Percentiles rank a stretch among this genome's conserved stretches.
Evolutionary conservation across 2,329 filamentous ascomycete genomes (phyloP).

Genomic region (Cercospora citrullina): DNA sequence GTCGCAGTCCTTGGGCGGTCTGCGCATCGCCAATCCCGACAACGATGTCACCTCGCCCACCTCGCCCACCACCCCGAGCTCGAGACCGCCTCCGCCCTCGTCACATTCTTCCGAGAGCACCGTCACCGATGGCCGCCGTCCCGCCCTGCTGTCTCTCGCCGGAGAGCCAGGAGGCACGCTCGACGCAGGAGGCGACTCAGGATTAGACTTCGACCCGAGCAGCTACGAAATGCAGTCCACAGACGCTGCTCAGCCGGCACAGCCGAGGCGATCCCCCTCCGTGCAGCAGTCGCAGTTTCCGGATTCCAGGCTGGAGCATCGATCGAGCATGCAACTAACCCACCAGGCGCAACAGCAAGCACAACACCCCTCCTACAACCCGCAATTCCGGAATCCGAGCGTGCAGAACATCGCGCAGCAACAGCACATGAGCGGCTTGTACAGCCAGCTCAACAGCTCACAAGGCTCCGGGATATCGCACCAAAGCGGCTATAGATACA

Average conservation of each 20-base stretch:
- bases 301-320: slow-evolving; percentile 42
- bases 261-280: slow-evolving; percentile 17
- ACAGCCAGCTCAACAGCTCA: slow-evolving; percentile 51
- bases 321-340: slow-evolving; percentile 46
- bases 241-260: slow-evolving; percentile 10
- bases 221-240: slow-evolving; percentile 38
- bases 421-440: slow-evolving; percentile 50
- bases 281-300: slow-evolving; percentile 21
- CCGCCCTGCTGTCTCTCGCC: slow-evolving; percentile 37
- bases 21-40: slow-evolving; percentile 96
- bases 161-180: slow-evolving; percentile 35
- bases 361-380: slow-evolving; percentile 31
- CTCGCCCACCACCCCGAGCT: slow-evolving; percentile 21
- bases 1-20: slow-evolving; percentile 85
- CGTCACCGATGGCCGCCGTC: slow-evolving; percentile 39
- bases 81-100: slow-evolving; percentile 32
- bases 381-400: slow-evolving; percentile 33
- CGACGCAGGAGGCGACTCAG: neutral
- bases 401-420: slow-evolving; percentile 30
- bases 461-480: slow-evolving; percentile 43
- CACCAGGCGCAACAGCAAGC: slow-evolving; percentile 46
- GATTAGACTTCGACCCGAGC: slow-evolving; percentile 41
- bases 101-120: slow-evolving; percentile 42
- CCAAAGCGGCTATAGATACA: slow-evolving; percentile 50
- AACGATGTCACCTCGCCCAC: slow-evolving; percentile 51